These are phyloP conservation scores for Pseudozyma sp. DNA, from an alignment of 1,284 basidiomycete genomes.

Conservation along the genomic window DNA sequence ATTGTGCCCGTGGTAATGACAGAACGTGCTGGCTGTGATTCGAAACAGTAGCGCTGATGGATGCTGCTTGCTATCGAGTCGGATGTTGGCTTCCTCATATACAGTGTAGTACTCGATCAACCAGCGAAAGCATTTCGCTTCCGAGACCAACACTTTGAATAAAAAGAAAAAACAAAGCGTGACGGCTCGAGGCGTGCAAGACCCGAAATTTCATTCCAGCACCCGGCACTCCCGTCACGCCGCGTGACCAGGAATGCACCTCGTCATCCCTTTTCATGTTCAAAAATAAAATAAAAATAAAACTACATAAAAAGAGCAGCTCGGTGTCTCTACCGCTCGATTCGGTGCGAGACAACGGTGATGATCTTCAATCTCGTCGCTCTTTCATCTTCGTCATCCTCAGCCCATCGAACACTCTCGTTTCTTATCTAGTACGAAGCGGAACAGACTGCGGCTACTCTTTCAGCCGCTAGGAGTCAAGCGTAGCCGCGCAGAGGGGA, in stretches of 20 bases:
- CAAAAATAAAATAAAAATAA: too few species aligned
- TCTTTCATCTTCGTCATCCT: not conserved
- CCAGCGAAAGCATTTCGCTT: not conserved
- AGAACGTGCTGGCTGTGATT: not conserved
- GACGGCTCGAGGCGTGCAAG: not conserved
- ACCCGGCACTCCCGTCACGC: not conserved
- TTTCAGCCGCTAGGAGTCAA: too few species aligned
- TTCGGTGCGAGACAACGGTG: too few species aligned
- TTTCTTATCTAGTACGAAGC: not conserved
- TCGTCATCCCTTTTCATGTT: not conserved
- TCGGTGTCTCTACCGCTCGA: too few species aligned
- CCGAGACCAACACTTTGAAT: slow-evolving; percentile 31
- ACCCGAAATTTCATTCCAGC: not conserved
- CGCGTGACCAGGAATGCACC: not conserved
- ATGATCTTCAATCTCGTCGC: not conserved
- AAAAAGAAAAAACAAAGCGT: slow-evolving; percentile 1
- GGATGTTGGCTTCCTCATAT: too few species aligned
- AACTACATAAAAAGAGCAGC: too few species aligned
- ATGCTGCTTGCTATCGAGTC: too few species aligned
- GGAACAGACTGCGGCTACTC: too few species aligned
- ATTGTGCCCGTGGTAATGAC: not conserved
- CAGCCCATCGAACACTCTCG: not conserved
- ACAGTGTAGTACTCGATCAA: too few species aligned
- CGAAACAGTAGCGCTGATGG: too few species aligned
- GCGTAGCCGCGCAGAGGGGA: too few species aligned